Conservation (phyloP, 2,329 filamentous ascomycete species). For the Trichoderma arundinaceum region DNA sequence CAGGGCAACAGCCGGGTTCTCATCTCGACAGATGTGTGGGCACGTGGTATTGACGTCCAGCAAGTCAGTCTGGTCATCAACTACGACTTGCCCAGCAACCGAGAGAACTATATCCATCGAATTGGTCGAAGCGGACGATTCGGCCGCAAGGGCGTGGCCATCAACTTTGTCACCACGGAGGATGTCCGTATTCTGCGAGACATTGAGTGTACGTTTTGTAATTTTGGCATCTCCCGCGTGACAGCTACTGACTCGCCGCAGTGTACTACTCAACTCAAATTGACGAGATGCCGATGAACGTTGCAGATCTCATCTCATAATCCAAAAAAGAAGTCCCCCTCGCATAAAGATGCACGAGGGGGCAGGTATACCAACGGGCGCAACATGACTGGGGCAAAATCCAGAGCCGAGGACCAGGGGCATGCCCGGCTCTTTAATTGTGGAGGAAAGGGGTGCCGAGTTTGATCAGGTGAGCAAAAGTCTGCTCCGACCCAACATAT, state of each 20-base stretch:
- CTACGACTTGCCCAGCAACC: conserved; percentile 96
- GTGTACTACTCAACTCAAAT: conserved; percentile 97
- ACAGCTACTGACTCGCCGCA: conserved; percentile 41
- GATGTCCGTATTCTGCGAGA: conserved; percentile 97
- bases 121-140: conserved; percentile 96
- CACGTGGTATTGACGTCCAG: conserved; percentile 97
- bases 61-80: conserved; percentile 99
- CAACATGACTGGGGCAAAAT: not conserved
- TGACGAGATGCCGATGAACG: conserved; percentile 99
- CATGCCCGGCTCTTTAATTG: conserved; percentile 26
- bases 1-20: conserved; percentile 95
- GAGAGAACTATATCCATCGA: conserved; percentile 99
- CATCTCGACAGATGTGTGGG: conserved; percentile 98
- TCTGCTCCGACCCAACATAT: not conserved
- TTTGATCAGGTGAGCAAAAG: conserved; percentile 31
- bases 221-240: not conserved
- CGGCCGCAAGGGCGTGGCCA: conserved; percentile 96
- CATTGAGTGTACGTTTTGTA: conserved; percentile 76
- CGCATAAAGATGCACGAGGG: conserved; percentile 1
- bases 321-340: not conserved
- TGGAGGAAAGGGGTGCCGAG: conserved; percentile 34
- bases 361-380: not conserved
- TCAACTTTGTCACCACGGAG: conserved; percentile 99
- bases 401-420: conserved; percentile 24
- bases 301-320: conserved; percentile 65